Conservation (phyloP, 2,329 filamentous ascomycete species). For the Fusarium denticulatum region DNA sequence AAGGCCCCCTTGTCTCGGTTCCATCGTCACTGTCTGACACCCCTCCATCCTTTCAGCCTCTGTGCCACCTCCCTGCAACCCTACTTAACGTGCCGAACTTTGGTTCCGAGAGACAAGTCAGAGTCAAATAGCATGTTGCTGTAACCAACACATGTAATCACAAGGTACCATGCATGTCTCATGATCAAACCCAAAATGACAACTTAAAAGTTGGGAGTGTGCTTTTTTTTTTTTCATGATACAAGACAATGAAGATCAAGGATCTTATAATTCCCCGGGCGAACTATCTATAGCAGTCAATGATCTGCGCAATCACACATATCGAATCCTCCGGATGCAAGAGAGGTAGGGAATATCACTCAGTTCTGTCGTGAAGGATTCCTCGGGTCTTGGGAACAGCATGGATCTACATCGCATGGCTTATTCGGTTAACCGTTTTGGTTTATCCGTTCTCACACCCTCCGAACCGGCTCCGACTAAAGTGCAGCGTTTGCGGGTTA, state of each 20-base stretch:
- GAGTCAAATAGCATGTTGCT: not conserved
- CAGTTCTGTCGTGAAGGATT: not conserved
- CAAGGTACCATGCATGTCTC: not conserved
- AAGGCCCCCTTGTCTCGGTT: conserved; percentile 22
- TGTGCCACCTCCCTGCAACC: conserved; percentile 5
- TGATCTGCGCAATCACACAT: not conserved
- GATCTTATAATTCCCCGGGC: not conserved
- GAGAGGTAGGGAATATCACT: not conserved
- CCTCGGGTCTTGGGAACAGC: not conserved
- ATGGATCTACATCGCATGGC: conserved; percentile 9
- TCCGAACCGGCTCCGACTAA: not conserved
- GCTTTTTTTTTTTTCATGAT: not conserved
- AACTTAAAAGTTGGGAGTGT: not conserved
- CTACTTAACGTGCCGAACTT: not conserved
- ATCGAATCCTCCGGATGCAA: conserved; percentile 4
- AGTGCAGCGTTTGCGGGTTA: not conserved
- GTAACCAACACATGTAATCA: conserved; percentile 1
- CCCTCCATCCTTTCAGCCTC: not conserved
- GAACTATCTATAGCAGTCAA: not conserved
- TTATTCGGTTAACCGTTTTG: not conserved
- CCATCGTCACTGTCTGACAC: conserved; percentile 11
- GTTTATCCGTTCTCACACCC: not conserved
- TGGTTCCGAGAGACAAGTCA: not conserved
- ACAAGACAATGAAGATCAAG: not conserved
- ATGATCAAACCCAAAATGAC: not conserved